These are phyloP conservation scores for Yamadazyma takamatsuzukensis DNA, from an alignment of 805 yeast species.

Conservation along the genomic window DNA sequence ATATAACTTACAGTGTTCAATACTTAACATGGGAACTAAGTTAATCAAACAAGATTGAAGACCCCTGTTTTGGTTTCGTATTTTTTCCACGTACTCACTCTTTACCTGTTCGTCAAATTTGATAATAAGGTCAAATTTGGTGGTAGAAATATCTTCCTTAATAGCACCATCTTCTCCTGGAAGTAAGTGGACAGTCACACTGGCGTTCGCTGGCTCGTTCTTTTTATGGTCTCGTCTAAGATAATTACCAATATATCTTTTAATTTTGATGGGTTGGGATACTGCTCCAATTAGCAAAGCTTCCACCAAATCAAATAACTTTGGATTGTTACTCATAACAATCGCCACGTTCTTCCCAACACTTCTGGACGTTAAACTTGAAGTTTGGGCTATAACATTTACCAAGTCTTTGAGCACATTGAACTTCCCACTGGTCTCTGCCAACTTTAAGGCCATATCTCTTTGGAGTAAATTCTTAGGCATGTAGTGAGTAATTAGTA, in stretches of 20 bases:
- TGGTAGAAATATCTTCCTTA: constrained; percentile 10
- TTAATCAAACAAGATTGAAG: constrained; percentile 56
- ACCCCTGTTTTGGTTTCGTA: constrained; percentile 26
- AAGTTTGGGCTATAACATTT: constrained; percentile 37
- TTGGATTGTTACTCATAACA: constrained; percentile 62
- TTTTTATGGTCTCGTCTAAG: constrained; percentile 14
- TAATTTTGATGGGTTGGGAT: constrained; percentile 30
- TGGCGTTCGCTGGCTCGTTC: constrained; percentile 12
- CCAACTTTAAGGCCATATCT: constrained; percentile 66
- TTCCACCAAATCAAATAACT: constrained; percentile 67
- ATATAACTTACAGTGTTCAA: constrained; percentile 71
- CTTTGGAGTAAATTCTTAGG: constrained; percentile 73
- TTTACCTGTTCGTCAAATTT: constrained; percentile 59
- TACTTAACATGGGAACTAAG: constrained; percentile 72
- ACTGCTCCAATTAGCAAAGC: constrained; percentile 61
- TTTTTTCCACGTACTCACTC: constrained; percentile 22
- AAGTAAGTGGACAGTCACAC: constrained; percentile 35
- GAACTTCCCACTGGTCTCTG: constrained; percentile 84
- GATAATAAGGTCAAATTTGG: constrained; percentile 55
- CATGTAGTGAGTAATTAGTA: constrained; percentile 77
- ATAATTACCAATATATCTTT: constrained; percentile 56
- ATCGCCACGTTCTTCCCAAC: constrained; percentile 48
- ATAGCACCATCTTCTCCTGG: constrained; percentile 28
- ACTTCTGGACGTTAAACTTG: constrained; percentile 1
- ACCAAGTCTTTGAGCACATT: constrained; percentile 62